Conservation (phyloP, 805 yeast genomes). For the Debaryomyces castellii region DNA sequence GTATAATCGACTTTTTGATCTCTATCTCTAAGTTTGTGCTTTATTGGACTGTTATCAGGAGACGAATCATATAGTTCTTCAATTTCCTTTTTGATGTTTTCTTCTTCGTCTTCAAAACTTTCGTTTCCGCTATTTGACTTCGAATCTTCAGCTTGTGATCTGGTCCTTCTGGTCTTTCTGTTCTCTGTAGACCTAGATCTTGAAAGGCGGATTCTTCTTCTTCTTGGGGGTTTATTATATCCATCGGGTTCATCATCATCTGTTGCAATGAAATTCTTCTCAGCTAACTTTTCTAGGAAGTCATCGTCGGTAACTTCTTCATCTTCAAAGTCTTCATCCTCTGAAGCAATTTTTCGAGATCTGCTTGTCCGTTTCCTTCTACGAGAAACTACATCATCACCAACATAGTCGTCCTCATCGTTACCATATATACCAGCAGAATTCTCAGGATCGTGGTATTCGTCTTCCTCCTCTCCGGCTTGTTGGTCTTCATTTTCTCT, state of each 20-base stretch:
- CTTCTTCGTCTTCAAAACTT: constrained; percentile 16
- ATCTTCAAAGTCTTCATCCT: constrained; percentile 21
- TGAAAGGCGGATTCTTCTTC: constrained; percentile 12
- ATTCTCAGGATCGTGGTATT: constrained; percentile 12
- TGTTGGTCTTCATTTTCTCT: neutral
- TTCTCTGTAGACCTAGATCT: constrained; percentile 22
- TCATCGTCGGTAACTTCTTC: constrained; percentile 22
- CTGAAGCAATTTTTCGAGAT: constrained; percentile 14
- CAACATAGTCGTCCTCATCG: constrained; percentile 18
- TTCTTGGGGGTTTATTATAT: constrained; percentile 12
- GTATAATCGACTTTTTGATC: constrained; percentile 67
- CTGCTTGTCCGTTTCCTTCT: constrained; percentile 10
- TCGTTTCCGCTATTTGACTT: constrained; percentile 1
- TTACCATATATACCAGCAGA: constrained; percentile 16
- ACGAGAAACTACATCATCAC: constrained; percentile 4
- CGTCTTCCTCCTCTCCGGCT: neutral
- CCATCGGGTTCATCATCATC: constrained; percentile 33
- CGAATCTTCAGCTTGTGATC: constrained; percentile 13
- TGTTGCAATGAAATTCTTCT: constrained; percentile 34
- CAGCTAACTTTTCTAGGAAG: constrained; percentile 28
- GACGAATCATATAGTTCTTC: constrained; percentile 63
- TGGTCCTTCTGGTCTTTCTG: constrained; percentile 16
- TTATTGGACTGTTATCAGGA: constrained; percentile 49
- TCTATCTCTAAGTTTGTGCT: constrained; percentile 48
- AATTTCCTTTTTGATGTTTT: constrained; percentile 59